phyloP scores from a whole-genome alignment of 768 basidiomycete species.

The Cystobasidium tubakii region DNA sequence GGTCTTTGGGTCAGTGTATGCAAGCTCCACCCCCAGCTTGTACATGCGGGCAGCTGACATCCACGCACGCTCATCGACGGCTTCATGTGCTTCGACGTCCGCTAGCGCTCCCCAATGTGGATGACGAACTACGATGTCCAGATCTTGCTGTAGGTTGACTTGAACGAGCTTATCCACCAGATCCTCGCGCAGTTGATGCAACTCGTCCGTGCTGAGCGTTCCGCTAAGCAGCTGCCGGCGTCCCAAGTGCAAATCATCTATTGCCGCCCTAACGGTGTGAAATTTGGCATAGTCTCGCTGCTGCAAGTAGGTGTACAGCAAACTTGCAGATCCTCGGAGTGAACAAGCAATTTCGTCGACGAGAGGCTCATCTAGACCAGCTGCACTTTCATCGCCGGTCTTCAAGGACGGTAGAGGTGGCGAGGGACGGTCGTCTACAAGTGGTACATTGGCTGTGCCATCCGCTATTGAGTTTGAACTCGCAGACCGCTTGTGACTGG shows the following conservation, averaged over 20 bases:
- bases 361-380: slow-evolving; percentile 76
- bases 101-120: slow-evolving; percentile 83
- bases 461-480: not conserved
- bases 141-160: slow-evolving; percentile 82
- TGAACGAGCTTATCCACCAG: slow-evolving; percentile 80
- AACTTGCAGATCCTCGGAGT: slow-evolving; percentile 85
- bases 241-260: slow-evolving; percentile 85
- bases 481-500: not conserved
- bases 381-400: slow-evolving; percentile 84
- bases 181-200: slow-evolving; percentile 68
- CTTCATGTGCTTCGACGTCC: slow-evolving; percentile 80
- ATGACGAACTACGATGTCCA: slow-evolving; percentile 95
- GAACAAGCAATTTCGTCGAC: slow-evolving; percentile 97
- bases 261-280: slow-evolving; percentile 74
- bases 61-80: slow-evolving; percentile 69
- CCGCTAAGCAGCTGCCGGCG: slow-evolving; percentile 77
- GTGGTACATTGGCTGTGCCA: not conserved
- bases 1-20: slow-evolving; percentile 40
- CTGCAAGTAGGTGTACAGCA: slow-evolving; percentile 86
- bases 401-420: slow-evolving; percentile 91
- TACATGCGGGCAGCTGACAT: slow-evolving; percentile 65
- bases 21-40: slow-evolving; percentile 63
- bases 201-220: slow-evolving; percentile 80
- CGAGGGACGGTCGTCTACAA: slow-evolving; percentile 57
- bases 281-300: slow-evolving; percentile 84